Percentiles rank a stretch among this genome's conserved stretches.
These are phyloP conservation scores for Haplosporangium sp. DNA, from an alignment of 371 early-diverging fungal genomes.

Conservation along the genomic window DNA sequence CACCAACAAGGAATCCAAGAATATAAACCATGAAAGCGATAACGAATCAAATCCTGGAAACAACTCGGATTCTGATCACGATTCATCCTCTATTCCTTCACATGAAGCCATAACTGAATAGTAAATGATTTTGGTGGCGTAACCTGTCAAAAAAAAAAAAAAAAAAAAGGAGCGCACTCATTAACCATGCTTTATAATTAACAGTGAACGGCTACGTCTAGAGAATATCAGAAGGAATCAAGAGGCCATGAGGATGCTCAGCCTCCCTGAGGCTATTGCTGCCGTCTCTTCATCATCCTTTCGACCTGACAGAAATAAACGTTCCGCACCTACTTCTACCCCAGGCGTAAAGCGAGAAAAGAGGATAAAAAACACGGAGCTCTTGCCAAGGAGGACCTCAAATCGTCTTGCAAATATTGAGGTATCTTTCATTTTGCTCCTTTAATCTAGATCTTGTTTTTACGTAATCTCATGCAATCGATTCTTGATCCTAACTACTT, in stretches of 20 bases:
- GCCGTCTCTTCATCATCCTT: constrained; percentile 11
- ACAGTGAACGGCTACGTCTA: constrained; percentile 41
- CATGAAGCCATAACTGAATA: constrained; percentile 25
- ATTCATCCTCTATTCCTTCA: background rate
- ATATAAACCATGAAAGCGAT: constrained; percentile 4
- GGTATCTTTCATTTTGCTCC: constrained; percentile 11
- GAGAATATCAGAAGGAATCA: constrained; percentile 51
- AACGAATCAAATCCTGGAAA: background rate
- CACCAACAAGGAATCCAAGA: background rate
- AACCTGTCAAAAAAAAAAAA: constrained; percentile 4
- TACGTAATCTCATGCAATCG: background rate
- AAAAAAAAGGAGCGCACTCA: background rate
- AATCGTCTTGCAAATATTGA: constrained; percentile 33
- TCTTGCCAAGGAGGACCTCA: constrained; percentile 33
- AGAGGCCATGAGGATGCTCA: constrained; percentile 40
- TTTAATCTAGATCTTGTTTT: background rate
- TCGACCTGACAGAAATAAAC: constrained; percentile 30
- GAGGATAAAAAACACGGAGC: constrained; percentile 26
- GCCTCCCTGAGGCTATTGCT: constrained; percentile 25
- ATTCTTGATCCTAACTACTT: background rate
- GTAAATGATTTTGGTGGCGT: constrained; percentile 40
- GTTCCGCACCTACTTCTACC: constrained; percentile 33
- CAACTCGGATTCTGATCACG: constrained; percentile 6
- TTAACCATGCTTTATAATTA: background rate
- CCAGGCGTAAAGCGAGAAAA: constrained; percentile 41